Evolutionary conservation across 805 yeast species (phyloP).

Genomic region (Saturnispora galanensis): DNA sequence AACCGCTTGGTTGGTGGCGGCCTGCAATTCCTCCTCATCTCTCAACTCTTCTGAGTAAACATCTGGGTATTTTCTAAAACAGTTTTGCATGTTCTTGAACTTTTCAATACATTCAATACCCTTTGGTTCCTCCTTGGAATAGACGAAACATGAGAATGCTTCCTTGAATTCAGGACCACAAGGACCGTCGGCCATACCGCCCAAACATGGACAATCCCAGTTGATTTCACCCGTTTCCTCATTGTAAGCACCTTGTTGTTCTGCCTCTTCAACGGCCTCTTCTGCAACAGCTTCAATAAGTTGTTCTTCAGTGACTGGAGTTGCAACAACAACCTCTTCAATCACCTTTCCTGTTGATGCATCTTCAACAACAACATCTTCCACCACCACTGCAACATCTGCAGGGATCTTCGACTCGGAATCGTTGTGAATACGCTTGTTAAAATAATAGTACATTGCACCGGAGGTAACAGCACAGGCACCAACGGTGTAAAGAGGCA

Average conservation of each 20-base stretch:
- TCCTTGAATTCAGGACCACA: slow-evolving; percentile 94
- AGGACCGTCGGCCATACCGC: slow-evolving; percentile 98
- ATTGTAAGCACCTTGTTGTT: slow-evolving; percentile 65
- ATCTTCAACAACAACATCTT: slow-evolving; percentile 12
- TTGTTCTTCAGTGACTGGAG: slow-evolving; percentile 4
- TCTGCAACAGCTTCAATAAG: slow-evolving; percentile 4
- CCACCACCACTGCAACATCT: slow-evolving; percentile 11
- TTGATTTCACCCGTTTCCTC: slow-evolving; percentile 98
- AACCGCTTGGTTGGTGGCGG: slow-evolving; percentile 14
- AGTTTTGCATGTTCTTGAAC: slow-evolving; percentile 85
- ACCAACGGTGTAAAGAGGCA: slow-evolving; percentile 10
- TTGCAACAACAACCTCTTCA: background rate
- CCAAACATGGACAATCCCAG: slow-evolving; percentile 99
- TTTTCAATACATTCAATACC: slow-evolving; percentile 91
- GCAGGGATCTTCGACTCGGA: background rate
- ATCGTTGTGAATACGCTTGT: slow-evolving; percentile 11
- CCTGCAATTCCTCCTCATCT: slow-evolving; percentile 51
- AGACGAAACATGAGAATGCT: slow-evolving; percentile 91
- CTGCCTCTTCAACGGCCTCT: slow-evolving; percentile 28
- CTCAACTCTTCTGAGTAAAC: slow-evolving; percentile 84
- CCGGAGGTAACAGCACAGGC: slow-evolving; percentile 14
- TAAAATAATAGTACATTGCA: slow-evolving; percentile 11
- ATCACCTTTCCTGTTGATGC: background rate
- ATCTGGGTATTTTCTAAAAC: slow-evolving; percentile 90
- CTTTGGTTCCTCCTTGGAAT: slow-evolving; percentile 90